A percentile compares a stretch with the other conserved stretches of the same genome.
These are phyloP conservation scores for Cudoniella acicularis DNA, from an alignment of 495 filamentous ascomycete species.

Conservation along the genomic window DNA sequence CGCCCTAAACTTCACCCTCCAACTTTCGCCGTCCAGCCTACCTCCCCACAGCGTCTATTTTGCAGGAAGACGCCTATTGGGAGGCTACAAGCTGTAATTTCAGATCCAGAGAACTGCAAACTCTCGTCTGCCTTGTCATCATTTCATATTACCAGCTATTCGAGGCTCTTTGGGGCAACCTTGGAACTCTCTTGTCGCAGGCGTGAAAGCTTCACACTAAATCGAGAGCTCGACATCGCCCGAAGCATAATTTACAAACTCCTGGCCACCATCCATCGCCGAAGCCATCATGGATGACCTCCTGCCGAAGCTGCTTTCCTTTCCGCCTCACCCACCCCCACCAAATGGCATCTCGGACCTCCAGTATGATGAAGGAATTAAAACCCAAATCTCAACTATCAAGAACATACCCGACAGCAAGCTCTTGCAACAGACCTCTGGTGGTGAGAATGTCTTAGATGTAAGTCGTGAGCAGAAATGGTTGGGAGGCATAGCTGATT, in stretches of 20 bases:
- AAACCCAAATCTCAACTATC: conserved; percentile 25
- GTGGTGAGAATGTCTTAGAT: conserved; percentile 34
- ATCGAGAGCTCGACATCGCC: not conserved
- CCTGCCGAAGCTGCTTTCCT: conserved; percentile 35
- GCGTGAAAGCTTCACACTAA: not conserved
- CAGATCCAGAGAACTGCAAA: not conserved
- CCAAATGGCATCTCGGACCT: conserved; percentile 29
- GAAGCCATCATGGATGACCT: conserved; percentile 30
- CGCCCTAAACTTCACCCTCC: not conserved
- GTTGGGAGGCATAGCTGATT: conserved; percentile 5
- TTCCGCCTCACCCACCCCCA: conserved; percentile 38
- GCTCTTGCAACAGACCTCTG: conserved; percentile 28
- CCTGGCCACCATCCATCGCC: too few relatives aligned
- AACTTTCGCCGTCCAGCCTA: not conserved
- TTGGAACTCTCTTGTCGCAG: not conserved
- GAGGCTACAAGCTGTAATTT: not conserved
- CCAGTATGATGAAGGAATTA: conserved; percentile 36
- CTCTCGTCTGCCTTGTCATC: not conserved
- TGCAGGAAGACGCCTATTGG: not conserved
- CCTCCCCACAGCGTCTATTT: not conserved
- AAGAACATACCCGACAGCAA: conserved; percentile 28
- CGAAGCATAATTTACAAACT: too few relatives aligned
- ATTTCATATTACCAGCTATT: not conserved
- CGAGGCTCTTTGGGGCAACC: not conserved
- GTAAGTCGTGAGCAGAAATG: conserved; percentile 20